Evolutionary conservation across 2,329 filamentous ascomycete genomes (phyloP), one percentile per base, ranked within the genome.

Genomic region (Aureobasidium sp.): DNA sequence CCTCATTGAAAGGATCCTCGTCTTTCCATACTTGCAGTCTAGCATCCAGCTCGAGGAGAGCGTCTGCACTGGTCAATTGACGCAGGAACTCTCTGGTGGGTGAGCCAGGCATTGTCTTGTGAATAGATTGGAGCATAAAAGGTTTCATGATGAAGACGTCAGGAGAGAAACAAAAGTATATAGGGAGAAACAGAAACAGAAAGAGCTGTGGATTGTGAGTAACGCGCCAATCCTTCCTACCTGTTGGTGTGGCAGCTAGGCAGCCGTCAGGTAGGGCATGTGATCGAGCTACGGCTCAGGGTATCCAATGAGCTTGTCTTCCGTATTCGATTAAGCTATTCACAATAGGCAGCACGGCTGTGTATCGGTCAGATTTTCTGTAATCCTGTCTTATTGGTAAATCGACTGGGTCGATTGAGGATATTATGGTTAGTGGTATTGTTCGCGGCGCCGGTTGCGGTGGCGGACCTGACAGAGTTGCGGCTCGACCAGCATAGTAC

Each of bases 201-300:
- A 36, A 51, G 50, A 39, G 50, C 13, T 52, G 50, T 39, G 34
- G 50, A 27, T 39, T 52, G 50, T 52, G 32, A 26, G 23, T 9
- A 55, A 42, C 23, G 36, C 7, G 15, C 29, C 53, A 46, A 57
- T 57, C 53, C 53, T 57, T 57, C 53, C 26, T 46, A 57, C 53
- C 37, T 46, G 10, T 44, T 32, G 39, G n/a, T 46, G 53, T 57
- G 51, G 29, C 53, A 57, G 53, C 53, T 57, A 57, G 53, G 53
- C 53, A 57, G 53, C 53, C 52, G 52, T 56, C 53, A 50, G 37
- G 53, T 57, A 27, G 39, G 10, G 51, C 53, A 57, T 57, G 53
- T 57, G 53, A 57, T 46, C 53, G 32, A 23, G 15, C 12, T 57
- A 36, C 53, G 27, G 39, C 29, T 27, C 27, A 32, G 17, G 53